These are phyloP conservation scores for Linnemannia schmuckeri DNA, from an alignment of 192 early-diverging fungal species.

Conservation along the genomic window DNA sequence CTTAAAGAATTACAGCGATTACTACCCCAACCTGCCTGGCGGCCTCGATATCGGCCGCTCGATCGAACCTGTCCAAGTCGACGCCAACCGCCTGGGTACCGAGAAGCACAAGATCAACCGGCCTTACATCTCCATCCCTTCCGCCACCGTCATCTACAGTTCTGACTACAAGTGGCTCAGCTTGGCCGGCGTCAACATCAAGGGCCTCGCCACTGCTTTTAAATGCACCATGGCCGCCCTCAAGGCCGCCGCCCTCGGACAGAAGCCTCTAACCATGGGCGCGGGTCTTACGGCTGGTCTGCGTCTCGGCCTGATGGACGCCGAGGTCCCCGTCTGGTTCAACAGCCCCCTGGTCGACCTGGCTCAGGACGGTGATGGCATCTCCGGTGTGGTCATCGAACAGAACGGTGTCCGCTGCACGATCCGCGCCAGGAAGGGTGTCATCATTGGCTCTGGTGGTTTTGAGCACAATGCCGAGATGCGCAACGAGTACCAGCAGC, in stretches of 20 bases:
- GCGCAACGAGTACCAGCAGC: constrained; percentile 19
- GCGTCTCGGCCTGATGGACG: constrained; percentile 14
- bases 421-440: constrained; percentile 5
- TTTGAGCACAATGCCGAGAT: constrained; percentile 28
- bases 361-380: constrained; percentile 8
- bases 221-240: background rate
- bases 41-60: constrained; percentile 13
- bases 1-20: constrained; percentile 12
- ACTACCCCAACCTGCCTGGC: constrained; percentile 13
- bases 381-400: constrained; percentile 11
- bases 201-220: constrained; percentile 8
- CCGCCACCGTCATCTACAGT: background rate
- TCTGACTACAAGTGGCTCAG: constrained; percentile 25
- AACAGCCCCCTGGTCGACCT: constrained; percentile 21
- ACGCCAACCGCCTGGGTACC: constrained; percentile 6
- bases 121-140: background rate
- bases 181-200: constrained; percentile 9
- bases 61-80: constrained; percentile 9
- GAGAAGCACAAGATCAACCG: constrained; percentile 8
- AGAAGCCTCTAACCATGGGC: constrained; percentile 20
- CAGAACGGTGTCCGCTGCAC: constrained; percentile 12
- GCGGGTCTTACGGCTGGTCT: constrained; percentile 10
- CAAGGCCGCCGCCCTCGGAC: background rate
- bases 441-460: constrained; percentile 14
- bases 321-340: constrained; percentile 14